phyloP scores from a whole-genome alignment of 805 yeast genomes.

The Tanozyma kutaoensis region DNA sequence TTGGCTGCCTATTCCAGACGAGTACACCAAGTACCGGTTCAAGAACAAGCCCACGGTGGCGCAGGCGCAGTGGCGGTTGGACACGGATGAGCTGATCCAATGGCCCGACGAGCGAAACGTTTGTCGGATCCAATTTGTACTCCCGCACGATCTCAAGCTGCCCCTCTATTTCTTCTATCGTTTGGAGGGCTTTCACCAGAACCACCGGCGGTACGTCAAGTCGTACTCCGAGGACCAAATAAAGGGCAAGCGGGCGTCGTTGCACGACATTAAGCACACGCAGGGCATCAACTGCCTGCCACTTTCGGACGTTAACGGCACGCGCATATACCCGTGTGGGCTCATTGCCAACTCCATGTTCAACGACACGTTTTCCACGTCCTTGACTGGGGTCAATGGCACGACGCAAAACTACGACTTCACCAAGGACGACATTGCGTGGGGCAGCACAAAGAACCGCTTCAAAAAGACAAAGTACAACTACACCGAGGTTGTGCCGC shows the following conservation, averaged over 20 bases:
- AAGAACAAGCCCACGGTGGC: constrained; percentile 6
- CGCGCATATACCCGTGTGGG: constrained; percentile 67
- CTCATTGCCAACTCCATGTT: constrained; percentile 69
- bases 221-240: constrained; percentile 31
- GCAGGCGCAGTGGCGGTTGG: constrained; percentile 23
- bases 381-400: constrained; percentile 25
- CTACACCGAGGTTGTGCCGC: constrained; percentile 25
- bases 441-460: constrained; percentile 23
- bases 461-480: constrained; percentile 28
- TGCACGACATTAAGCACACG: constrained; percentile 19
- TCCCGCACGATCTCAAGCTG: constrained; percentile 18
- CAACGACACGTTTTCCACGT: constrained; percentile 47
- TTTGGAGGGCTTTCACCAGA: constrained; percentile 26
- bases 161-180: constrained; percentile 31
- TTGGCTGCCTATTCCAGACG: constrained; percentile 24
- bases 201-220: constrained; percentile 30
- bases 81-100: constrained; percentile 26
- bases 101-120: constrained; percentile 38
- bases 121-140: constrained; percentile 25
- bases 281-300: constrained; percentile 34
- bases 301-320: constrained; percentile 25
- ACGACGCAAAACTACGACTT: constrained; percentile 15
- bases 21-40: constrained; percentile 26
- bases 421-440: constrained; percentile 27
- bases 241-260: constrained; percentile 24